Evolutionary conservation across 2,329 filamentous ascomycete species (phyloP).

Genomic region (Sporothrix inflata): DNA sequence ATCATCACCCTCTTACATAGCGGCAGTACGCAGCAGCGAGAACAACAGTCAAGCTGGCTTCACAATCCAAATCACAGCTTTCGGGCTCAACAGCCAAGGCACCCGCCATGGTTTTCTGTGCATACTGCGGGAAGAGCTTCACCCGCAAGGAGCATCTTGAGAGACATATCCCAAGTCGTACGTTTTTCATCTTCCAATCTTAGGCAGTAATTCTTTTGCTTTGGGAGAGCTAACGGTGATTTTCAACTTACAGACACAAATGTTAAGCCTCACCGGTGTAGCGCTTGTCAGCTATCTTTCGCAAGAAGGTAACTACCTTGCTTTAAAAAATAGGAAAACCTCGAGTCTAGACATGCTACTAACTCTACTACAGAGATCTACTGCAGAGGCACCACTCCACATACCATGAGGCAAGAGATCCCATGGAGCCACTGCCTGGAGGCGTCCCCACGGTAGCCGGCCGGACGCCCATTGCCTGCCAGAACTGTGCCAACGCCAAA

Average conservation of each 20-base stretch:
- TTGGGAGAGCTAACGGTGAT: conserved; percentile 15
- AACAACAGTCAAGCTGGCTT: conserved; percentile 27
- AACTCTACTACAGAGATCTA: conserved; percentile 48
- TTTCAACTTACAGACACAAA: conserved; percentile 51
- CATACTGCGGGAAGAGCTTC: conserved; percentile 59
- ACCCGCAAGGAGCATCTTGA: conserved; percentile 61
- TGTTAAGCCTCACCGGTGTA: conserved; percentile 57
- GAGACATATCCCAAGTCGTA: conserved; percentile 57
- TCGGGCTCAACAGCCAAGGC: conserved; percentile 31
- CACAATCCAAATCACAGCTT: conserved; percentile 23
- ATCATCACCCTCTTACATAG: conserved; percentile 2
- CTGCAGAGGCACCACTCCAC: conserved; percentile 55
- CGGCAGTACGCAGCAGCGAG: not conserved
- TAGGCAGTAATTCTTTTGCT: conserved; percentile 26
- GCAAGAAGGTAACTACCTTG: conserved; percentile 48
- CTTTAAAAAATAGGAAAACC: not conserved
- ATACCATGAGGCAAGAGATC: conserved; percentile 55
- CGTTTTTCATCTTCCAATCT: conserved; percentile 34
- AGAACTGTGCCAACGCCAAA: conserved; percentile 55
- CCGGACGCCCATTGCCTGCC: conserved; percentile 53
- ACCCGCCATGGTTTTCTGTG: conserved; percentile 50
- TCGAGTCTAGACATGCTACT: not conserved
- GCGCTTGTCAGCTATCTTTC: conserved; percentile 54
- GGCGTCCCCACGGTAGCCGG: conserved; percentile 49
- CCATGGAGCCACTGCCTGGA: conserved; percentile 50